Base-by-base conservation (phyloP, 2,329 filamentous ascomycete genomes). In the Pseudogymnoascus sp. region DNA sequence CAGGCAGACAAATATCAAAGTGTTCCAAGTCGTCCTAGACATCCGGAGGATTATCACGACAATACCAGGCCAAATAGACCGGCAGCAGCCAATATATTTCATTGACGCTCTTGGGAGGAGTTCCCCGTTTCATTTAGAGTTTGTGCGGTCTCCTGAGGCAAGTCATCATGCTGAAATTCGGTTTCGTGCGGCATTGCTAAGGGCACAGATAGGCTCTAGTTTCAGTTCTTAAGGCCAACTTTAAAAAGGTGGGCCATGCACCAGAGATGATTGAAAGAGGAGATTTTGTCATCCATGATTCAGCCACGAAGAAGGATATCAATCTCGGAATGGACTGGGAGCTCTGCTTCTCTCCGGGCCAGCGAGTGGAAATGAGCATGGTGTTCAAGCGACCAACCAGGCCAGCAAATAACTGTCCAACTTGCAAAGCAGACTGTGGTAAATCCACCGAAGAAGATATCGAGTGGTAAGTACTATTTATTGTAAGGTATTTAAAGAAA, bases 321-420 rank as follows among this genome's bases (percentile, higher is more conserved):
- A 60, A 70, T 64, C 60, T 73, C 1, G 12, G 50, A 1, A 44
- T 33, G 31, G 50, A 67, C 3, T 73, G 70, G 71, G 60, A 67
- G 1, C 42, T 33, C 12, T 72, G 69, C 16, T 72, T 74, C 40
- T 64, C 25, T 21, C 73, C 72, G 14, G 70, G 71, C 10, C 72
- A 75, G 50, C 63, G 65, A 25, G 70, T 72, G 4, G 69, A 69
- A 14, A 73, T 74, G 70, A 72, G 70, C 59, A 71, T 73, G 68
- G 60, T 71, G 2, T 73, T 73, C 37, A 64, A 62, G 14, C 47
- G 37, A 16, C 31, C 1, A 25, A 59, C 18, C 11, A 31, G 59
- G 3, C 60, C 37, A 18, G n/a, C 28, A 61, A 25, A 50, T 3
- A 28, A 10, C 44, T 50, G 44, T 28, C 44, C 44, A 10, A 50